Percentiles rank a stretch among this genome's conserved stretches.
Evolutionary conservation across 805 yeast genomes (phyloP).

Genomic region (Lachancea kluyveri): DNA sequence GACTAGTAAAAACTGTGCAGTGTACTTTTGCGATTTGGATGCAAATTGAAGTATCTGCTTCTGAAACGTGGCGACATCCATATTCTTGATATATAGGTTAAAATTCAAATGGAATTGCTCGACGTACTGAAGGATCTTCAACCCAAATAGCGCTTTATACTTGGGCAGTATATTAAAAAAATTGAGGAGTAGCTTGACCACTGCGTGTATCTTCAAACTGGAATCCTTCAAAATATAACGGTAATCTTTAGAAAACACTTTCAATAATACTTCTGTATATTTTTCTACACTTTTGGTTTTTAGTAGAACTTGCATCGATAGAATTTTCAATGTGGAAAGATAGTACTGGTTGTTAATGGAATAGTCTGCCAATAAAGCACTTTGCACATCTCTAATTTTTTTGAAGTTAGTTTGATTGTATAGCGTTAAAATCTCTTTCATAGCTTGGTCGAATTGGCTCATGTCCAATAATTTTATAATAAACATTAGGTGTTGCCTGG

Average conservation of each 20-base stretch:
- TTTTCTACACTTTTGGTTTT: conserved; percentile 11
- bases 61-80: conserved; percentile 12
- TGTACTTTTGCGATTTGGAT: not conserved
- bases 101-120: conserved; percentile 18
- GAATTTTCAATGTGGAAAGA: conserved; percentile 22
- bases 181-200: conserved; percentile 23
- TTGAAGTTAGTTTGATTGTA: conserved; percentile 19
- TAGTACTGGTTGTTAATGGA: conserved; percentile 17
- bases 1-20: conserved; percentile 6
- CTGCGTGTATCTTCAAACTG: conserved; percentile 16
- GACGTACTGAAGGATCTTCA: conserved; percentile 28
- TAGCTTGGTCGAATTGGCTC: conserved; percentile 9
- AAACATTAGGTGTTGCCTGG: conserved; percentile 20
- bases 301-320: conserved; percentile 25
- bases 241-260: conserved; percentile 21
- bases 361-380: conserved; percentile 22
- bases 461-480: conserved; percentile 19
- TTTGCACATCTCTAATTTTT: conserved; percentile 12
- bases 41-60: conserved; percentile 11
- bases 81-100: conserved; percentile 20
- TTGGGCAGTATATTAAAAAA: conserved; percentile 17
- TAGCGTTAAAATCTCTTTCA: conserved; percentile 15
- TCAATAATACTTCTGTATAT: conserved; percentile 13
- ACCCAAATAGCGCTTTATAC: conserved; percentile 21
- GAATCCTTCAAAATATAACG: conserved; percentile 19